A percentile compares a stretch with the other conserved stretches of the same genome.
These are phyloP conservation scores for Blastomyces percursus DNA, from an alignment of 2,329 filamentous ascomycete genomes.

Conservation along the genomic window DNA sequence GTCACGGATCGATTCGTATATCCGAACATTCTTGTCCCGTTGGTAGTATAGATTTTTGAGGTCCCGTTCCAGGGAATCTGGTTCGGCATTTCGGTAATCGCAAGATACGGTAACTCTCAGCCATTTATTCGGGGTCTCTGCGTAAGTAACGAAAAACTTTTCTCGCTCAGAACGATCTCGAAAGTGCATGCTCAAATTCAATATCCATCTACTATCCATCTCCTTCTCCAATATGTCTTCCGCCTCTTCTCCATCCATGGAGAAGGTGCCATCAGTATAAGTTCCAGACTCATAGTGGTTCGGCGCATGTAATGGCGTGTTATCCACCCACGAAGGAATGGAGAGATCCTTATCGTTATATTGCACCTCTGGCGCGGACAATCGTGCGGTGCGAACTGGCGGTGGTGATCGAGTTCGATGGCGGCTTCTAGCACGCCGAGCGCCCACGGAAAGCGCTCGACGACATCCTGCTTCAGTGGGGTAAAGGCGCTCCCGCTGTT, in stretches of 20 bases:
- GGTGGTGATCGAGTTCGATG: constrained; percentile 37
- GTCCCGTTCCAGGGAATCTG: constrained; percentile 75
- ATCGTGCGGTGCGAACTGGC: constrained; percentile 27
- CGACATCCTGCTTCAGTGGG: constrained; percentile 53
- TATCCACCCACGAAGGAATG: constrained; percentile 16
- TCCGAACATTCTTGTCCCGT: constrained; percentile 80
- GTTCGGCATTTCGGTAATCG: constrained; percentile 73
- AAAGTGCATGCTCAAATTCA: constrained; percentile 98
- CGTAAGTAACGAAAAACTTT: constrained; percentile 96
- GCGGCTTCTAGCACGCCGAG: constrained; percentile 32
- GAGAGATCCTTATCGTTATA: constrained; percentile 21
- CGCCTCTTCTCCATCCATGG: constrained; percentile 15
- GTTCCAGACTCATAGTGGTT: constrained; percentile 2
- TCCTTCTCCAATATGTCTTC: constrained; percentile 56
- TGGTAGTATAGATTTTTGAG: constrained; percentile 68
- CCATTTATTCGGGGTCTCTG: constrained; percentile 68
- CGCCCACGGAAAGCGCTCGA: constrained; percentile 54
- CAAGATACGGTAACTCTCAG: constrained; percentile 83
- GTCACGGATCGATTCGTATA: constrained; percentile 89
- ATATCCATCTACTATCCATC: constrained; percentile 80
- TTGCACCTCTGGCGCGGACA: constrained; percentile 33
- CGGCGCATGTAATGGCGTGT: not conserved
- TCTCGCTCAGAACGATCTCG: constrained; percentile 83
- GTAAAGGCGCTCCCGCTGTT: constrained; percentile 61
- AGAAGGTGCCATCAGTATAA: constrained; percentile 7